A percentile compares a stretch with the other conserved stretches of the same genome.
Evolutionary conservation across 768 basidiomycete species (phyloP).

Genomic region (Tulasnella sp.): DNA sequence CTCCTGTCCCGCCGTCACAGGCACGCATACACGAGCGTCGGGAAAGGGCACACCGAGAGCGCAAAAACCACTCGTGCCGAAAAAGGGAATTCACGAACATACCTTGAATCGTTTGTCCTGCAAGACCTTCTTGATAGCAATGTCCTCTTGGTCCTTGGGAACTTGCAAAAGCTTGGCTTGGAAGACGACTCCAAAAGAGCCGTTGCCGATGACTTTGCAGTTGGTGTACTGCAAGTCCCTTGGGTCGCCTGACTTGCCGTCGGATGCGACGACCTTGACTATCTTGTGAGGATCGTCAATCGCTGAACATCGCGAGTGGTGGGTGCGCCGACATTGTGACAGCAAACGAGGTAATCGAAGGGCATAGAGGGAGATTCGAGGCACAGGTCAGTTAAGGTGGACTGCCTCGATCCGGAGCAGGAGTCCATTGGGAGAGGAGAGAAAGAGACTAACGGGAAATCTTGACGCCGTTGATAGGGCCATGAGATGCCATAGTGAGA

Average conservation of each 20-base stretch:
- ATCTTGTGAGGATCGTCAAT: constrained; percentile 94
- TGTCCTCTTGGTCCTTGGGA: constrained; percentile 73
- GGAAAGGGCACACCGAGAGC: not conserved
- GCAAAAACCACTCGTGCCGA: not conserved
- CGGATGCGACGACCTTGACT: constrained; percentile 91
- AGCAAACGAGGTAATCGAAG: constrained; percentile 34
- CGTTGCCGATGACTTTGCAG: constrained; percentile 98
- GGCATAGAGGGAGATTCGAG: constrained; percentile 26
- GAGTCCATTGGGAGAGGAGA: constrained; percentile 2
- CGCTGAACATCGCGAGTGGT: constrained; percentile 36
- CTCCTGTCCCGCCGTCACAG: constrained; percentile 9
- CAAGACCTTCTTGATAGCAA: constrained; percentile 99
- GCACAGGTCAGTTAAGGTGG: constrained; percentile 22
- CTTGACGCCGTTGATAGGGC: constrained; percentile 86
- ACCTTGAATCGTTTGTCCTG: constrained; percentile 99
- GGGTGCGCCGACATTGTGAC: constrained; percentile 30
- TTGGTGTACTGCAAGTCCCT: constrained; percentile 91
- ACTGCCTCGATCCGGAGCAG: constrained; percentile 16
- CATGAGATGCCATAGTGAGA: constrained; percentile 43
- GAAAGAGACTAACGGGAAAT: constrained; percentile 68
- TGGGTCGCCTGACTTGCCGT: constrained; percentile 90
- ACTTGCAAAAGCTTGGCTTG: constrained; percentile 83
- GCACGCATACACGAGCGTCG: constrained; percentile 2
- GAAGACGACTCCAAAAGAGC: constrained; percentile 98
- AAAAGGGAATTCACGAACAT: constrained; percentile 40